Evolutionary conservation across 2,329 filamentous ascomycete genomes (phyloP), one percentile per base, ranked within the genome.

Genomic region (Talaromyces sp.): DNA sequence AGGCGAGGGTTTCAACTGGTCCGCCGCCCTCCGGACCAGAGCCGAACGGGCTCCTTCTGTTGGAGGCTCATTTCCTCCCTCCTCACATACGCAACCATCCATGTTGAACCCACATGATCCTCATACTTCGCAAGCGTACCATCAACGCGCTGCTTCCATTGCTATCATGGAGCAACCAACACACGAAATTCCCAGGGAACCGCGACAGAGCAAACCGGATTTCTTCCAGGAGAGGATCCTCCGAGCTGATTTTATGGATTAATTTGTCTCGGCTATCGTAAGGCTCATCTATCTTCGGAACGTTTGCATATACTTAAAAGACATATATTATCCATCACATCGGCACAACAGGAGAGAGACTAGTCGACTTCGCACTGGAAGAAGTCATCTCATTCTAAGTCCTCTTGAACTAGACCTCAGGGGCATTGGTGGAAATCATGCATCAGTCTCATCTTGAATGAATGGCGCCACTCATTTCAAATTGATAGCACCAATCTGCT

Each of bases 181-280:
- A 21, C 73, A 73, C 53, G 73, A 77, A 55, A 72, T 78, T 35
- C 71, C 74, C 17, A 75, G 74, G 59, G 75, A 79, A 63, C 77
- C 76, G 5, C 76, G 77, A 57, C 75, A 81, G 64, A 80, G 80
- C 41, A 95, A 93, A 79, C 92, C 93, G 31, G 94, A 99, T 77
- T 88, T 88, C 62, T 94, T 97, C 78, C 92, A 97, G 75, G 94
- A 99, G 81, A 86, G 95, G 65, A 97, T 99, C 67, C 82, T 99
- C 65, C 94, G 96, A 78, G 94, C 93, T 46, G 94, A 99, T 70
- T 97, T 99, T 69, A 97, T 97, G 91, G 92, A 97, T 70, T 96
- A 80, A 65, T 25, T 57, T 17, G 15, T 13, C 13, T 21, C 8
- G 9, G 33, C 8, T 17, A 52, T 52, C 55, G 19, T 35, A 33